Conservation (phyloP, 768 basidiomycete species). For the Coprinellus aureogranulatus region DNA sequence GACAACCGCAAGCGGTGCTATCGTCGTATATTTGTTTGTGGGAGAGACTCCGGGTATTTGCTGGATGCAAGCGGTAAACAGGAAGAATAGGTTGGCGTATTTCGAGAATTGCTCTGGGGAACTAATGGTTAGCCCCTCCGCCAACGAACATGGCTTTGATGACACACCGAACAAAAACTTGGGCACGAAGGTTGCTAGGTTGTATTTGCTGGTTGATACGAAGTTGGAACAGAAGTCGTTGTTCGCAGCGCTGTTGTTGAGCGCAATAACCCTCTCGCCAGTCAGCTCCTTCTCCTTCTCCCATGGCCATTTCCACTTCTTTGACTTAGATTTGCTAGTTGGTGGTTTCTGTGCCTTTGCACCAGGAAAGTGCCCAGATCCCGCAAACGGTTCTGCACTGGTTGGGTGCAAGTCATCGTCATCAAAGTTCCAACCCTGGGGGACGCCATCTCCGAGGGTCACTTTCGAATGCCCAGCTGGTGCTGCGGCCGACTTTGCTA, state of each 20-base stretch:
- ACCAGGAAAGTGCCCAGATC: constrained; percentile 40
- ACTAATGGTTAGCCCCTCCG: constrained; percentile 8
- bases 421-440: constrained; percentile 75
- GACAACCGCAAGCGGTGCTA: constrained; percentile 84
- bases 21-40: constrained; percentile 92
- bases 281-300: constrained; percentile 58
- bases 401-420: constrained; percentile 53
- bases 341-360: constrained; percentile 20
- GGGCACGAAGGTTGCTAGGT: constrained; percentile 78
- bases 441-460: constrained; percentile 43
- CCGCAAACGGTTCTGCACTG: constrained; percentile 39
- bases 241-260: constrained; percentile 74
- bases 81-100: constrained; percentile 98
- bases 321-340: constrained; percentile 23
- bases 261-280: constrained; percentile 77
- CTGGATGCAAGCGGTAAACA: constrained; percentile 96
- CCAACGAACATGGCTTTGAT: background rate
- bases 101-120: constrained; percentile 93
- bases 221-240: constrained; percentile 74
- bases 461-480: constrained; percentile 59
- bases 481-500: constrained; percentile 56
- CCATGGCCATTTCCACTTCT: constrained; percentile 85
- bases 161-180: constrained; percentile 88
- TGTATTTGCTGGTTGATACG: constrained; percentile 95
- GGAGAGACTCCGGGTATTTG: constrained; percentile 98